Evolutionary conservation across 208 protist genomes (phyloP), one percentile per base, ranked within the genome.

Genomic region (Trypanosoma brucei): DNA sequence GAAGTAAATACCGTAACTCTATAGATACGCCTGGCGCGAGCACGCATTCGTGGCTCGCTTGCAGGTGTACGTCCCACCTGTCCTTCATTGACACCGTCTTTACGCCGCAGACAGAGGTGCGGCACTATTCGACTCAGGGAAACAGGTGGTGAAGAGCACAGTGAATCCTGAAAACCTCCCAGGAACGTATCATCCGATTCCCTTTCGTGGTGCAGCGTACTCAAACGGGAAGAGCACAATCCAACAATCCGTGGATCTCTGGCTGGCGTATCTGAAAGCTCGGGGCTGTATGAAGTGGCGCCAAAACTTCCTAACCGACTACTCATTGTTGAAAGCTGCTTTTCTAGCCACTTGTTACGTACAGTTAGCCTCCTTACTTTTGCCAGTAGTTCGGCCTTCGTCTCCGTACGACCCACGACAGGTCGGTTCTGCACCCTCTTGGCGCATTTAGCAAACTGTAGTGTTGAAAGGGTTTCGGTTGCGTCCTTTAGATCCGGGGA

Each of bases 381-480:
- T 5, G 60, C 39, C 13, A 65, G 54, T 53, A 70, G 60, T 22
- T 68, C 70, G 0, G 34, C 30, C 5, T 42, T 62, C 7, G 68
- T 70, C 11, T 49, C 67, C 4, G 59, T 65, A 3, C 59, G 58
- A 62, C 79, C 84, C 36, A 82, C 55, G 37, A 79, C 70, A 31
- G 70, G 66, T 8, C 42, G 50, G 55, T 84, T 79, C 55, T 79
- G 71, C 30, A 91, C 55, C 5, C 35, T 3, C 68, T 84, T 86
- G 0, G 84, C 78, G 1, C 76, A 44, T n/a, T 81, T 61, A 8
- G 85, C 92, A 66, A 97, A 98, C 38, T 75, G 68, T 22, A 98
- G 71, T 9, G 91, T 85, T 35, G 80, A 91, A 7, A 93, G 40
- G 5, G 77, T 97, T 67, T 96, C 92, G 8, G 54, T 38, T 6